phyloP scores from a whole-genome alignment of 208 protist genomes.

The Leishmania gerbilli region DNA sequence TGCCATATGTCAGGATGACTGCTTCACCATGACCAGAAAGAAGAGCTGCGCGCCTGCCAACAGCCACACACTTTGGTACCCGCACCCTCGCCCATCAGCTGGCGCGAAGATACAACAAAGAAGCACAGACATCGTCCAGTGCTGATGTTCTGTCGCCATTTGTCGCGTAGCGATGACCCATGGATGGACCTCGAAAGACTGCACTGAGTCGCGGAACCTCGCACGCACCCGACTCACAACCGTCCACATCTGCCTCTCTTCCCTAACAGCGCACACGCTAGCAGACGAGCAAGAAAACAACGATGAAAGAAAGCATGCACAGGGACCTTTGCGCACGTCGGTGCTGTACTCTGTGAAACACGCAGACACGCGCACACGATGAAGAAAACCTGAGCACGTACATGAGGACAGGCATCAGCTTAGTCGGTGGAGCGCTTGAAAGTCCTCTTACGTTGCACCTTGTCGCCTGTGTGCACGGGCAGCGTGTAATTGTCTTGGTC shows the following conservation, averaged over 20 bases:
- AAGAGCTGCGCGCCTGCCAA: background rate
- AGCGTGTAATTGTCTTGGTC: conserved; percentile 39
- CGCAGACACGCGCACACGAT: background rate
- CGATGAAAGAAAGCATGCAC: background rate
- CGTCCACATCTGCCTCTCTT: background rate
- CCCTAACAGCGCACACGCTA: background rate
- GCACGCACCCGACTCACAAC: background rate
- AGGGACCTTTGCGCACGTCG: background rate
- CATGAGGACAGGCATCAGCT: background rate
- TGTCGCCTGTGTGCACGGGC: conserved; percentile 29
- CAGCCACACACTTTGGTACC: background rate
- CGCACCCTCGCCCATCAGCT: background rate
- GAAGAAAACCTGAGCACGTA: background rate
- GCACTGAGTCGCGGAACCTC: background rate
- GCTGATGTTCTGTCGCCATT: background rate
- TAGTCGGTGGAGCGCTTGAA: conserved; percentile 51
- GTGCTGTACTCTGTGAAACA: background rate
- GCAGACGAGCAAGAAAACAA: conserved; percentile 1
- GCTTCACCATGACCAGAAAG: background rate
- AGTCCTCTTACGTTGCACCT: conserved; percentile 21
- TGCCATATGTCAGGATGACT: background rate
- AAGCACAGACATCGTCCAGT: background rate
- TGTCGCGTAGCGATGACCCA: background rate
- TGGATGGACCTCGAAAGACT: background rate
- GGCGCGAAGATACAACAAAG: conserved; percentile 6